phyloP scores from a whole-genome alignment of 169 alveolate genomes.

The Miamiensis avidus region DNA sequence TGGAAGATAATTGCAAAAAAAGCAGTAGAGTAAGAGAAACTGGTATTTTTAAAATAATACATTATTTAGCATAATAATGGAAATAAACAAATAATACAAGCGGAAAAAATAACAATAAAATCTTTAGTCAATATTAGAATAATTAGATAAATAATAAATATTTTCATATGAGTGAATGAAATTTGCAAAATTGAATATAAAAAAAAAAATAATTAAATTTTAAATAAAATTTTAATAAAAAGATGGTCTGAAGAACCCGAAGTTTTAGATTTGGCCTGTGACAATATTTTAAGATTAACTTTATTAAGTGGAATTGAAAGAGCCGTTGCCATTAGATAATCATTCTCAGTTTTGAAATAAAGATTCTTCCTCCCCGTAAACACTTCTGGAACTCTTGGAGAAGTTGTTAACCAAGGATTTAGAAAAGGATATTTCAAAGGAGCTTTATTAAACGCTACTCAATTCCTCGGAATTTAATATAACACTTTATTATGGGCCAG shows the following conservation, averaged over 20 bases:
- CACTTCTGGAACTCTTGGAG: slow-evolving; percentile 27
- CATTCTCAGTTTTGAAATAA: slow-evolving; percentile 30
- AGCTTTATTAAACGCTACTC: slow-evolving; percentile 26
- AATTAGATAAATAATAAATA: no score
- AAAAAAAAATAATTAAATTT: no score
- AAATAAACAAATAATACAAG: no score
- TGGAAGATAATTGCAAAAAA: no score
- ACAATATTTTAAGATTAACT: slow-evolving; percentile 39
- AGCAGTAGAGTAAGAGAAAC: no score
- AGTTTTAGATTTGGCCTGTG: slow-evolving; percentile 22
- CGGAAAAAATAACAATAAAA: neutral
- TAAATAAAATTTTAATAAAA: no score
- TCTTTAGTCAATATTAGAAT: no score
- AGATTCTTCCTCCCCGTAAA: slow-evolving; percentile 34
- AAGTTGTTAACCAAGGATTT: slow-evolving; percentile 34
- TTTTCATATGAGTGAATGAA: no score
- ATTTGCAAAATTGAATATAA: no score
- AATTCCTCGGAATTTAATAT: slow-evolving; percentile 26
- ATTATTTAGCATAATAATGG: no score
- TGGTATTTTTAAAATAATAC: no score
- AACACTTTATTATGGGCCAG: slow-evolving; percentile 32
- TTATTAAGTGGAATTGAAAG: slow-evolving; percentile 44
- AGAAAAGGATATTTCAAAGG: slow-evolving; percentile 46
- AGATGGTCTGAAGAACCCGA: slow-evolving; percentile 28
- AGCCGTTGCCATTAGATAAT: slow-evolving; percentile 35